A percentile compares a stretch with the other conserved stretches of the same genome.
These are phyloP conservation scores for Elsinoe australis DNA, from an alignment of 2,329 filamentous ascomycete genomes.

Conservation along the genomic window DNA sequence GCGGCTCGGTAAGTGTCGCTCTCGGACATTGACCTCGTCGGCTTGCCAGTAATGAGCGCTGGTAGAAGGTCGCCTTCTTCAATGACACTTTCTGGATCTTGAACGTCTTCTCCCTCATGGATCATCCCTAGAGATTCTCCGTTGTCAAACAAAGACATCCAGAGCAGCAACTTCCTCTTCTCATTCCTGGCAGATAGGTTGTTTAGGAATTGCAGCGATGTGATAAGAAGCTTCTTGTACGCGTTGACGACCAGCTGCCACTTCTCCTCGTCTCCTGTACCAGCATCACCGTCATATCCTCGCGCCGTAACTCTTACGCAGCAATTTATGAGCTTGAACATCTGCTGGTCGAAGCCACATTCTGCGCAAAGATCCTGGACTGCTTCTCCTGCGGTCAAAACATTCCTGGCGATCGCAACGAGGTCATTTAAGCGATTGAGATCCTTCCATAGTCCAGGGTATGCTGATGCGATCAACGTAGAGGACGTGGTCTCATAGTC, in stretches of 20 bases:
- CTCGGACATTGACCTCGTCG: conserved; percentile 20
- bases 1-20: conserved; percentile 9
- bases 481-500: conserved; percentile 53
- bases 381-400: conserved; percentile 52
- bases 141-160: conserved; percentile 55
- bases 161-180: conserved; percentile 56
- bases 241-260: conserved; percentile 59
- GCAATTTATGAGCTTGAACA: conserved; percentile 54
- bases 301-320: conserved; percentile 57
- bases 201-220: conserved; percentile 58
- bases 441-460: conserved; percentile 52
- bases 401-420: conserved; percentile 54
- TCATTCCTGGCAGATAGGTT: conserved; percentile 61
- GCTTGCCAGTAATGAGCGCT: conserved; percentile 20
- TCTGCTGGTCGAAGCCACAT: conserved; percentile 52
- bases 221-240: conserved; percentile 59
- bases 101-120: background rate
- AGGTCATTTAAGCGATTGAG: conserved; percentile 56
- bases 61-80: background rate
- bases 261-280: conserved; percentile 54
- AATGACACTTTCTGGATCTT: background rate
- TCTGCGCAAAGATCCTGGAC: conserved; percentile 57
- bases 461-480: conserved; percentile 54
- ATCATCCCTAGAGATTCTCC: background rate
- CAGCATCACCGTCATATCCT: conserved; percentile 57